phyloP scores from a whole-genome alignment of 2,329 filamentous ascomycete genomes.

The Ophiostoma ulmi region DNA sequence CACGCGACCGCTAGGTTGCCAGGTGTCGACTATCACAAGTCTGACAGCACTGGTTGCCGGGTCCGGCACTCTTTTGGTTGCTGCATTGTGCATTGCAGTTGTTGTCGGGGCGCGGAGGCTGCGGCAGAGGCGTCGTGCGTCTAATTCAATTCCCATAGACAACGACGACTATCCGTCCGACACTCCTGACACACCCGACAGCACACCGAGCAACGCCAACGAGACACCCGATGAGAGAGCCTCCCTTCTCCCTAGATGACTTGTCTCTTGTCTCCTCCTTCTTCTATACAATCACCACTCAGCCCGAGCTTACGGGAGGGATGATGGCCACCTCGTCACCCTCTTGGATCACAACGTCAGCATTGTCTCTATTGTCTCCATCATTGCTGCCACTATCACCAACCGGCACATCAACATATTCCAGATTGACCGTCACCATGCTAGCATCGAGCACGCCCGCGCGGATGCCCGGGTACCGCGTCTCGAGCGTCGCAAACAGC shows the following conservation, averaged over 20 bases:
- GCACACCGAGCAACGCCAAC: background rate
- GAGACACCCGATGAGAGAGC: background rate
- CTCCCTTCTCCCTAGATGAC: background rate
- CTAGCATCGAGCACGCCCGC: conserved; percentile 65
- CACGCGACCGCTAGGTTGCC: conserved; percentile 38
- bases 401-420: conserved; percentile 67
- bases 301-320: conserved; percentile 82
- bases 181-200: no score
- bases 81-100: background rate
- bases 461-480: conserved; percentile 63
- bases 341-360: conserved; percentile 52
- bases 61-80: background rate
- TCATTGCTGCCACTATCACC: conserved; percentile 38
- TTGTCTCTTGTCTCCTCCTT: background rate
- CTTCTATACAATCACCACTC: conserved; percentile 33
- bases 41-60: conserved; percentile 31
- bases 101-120: background rate
- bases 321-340: conserved; percentile 85
- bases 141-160: background rate
- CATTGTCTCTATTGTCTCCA: conserved; percentile 20
- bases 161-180: background rate
- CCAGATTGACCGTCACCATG: conserved; percentile 72
- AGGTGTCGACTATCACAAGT: conserved; percentile 41
- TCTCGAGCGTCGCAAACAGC: conserved; percentile 64
- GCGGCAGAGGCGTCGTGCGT: background rate